phyloP scores from a whole-genome alignment of 306 rosid species.

The Adenanthera pavonina region DNA sequence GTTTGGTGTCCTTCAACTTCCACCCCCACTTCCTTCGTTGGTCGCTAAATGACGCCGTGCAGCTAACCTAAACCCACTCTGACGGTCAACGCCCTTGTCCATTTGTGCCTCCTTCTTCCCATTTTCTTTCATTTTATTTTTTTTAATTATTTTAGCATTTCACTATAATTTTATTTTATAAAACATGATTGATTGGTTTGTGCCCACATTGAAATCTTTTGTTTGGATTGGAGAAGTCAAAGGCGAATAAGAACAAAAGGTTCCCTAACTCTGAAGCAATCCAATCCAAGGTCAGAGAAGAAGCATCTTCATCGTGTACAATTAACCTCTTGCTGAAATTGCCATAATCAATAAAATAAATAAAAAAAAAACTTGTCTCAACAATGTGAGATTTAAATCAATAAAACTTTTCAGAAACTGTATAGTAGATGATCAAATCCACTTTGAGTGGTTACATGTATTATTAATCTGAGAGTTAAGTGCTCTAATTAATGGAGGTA shows the following conservation, averaged over 20 bases:
- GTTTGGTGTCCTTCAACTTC: neutral
- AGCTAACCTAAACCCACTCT: slow-evolving; percentile 43
- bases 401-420: neutral
- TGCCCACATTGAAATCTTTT: slow-evolving; percentile 13
- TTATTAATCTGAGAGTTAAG: slow-evolving; percentile 30
- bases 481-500: slow-evolving; percentile 25
- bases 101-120: neutral
- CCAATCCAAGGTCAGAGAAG: neutral
- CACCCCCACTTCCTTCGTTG: neutral
- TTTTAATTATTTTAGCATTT: neutral
- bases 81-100: slow-evolving; percentile 49
- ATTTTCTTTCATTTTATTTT: neutral
- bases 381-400: neutral
- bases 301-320: slow-evolving; percentile 31
- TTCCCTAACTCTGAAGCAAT: slow-evolving; percentile 24
- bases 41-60: slow-evolving; percentile 37
- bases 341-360: neutral
- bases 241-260: slow-evolving; percentile 33
- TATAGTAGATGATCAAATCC: neutral
- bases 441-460: slow-evolving; percentile 20
- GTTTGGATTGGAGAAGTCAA: slow-evolving; percentile 53
- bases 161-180: too few relatives aligned
- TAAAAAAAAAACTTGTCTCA: neutral
- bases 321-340: slow-evolving; percentile 21
- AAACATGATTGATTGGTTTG: neutral